Evolutionary conservation across 2,329 filamentous ascomycete genomes (phyloP), one percentile per base, ranked within the genome.

Genomic region (Aureobasidium musti): DNA sequence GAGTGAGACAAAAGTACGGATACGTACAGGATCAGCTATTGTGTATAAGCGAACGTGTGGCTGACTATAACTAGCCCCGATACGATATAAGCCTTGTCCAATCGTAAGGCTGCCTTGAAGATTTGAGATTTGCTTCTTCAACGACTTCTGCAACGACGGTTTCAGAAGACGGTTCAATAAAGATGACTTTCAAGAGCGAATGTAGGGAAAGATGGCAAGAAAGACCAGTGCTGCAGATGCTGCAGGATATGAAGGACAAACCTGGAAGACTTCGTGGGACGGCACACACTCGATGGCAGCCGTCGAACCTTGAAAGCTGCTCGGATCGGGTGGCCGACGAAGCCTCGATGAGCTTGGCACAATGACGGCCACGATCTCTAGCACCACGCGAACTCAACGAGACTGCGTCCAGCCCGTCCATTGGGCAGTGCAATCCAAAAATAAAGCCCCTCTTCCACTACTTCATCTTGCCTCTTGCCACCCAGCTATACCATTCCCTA

Each of bases 11-110:
- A 39, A 49, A 39, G n/a, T 19, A 63, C 43, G 41, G 35, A 63
- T 50, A 63, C 59, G 45, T 63, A 63, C 59, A 50, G 59, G 45
- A 63, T 52, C 59, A 52, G 59, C 59, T 61, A 49, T 19, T 52
- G 59, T 52, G 33, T 63, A 63, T 63, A 52, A 52, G 59, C 59
- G 59, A 63, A 52, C 13, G 57, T 61, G 43, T 49, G 57, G 57
- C 45, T 63, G 45, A 50, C 26, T 63, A 52, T 63, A 61, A n/a
- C 59, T 63, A 37, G 28, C 30, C 35, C 19, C 33, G 26, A 50
- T 39, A 41, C 17, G 37, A 61, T 10, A 30, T 59, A 26, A 5
- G 41, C 13, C 21, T 23, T 41, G 14, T 28, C 43, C 33, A 39
- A 50, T 49, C 5, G 23, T n/a, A 21, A 41, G 7, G 23, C 26